Evolutionary conservation across 2,329 filamentous ascomycete species (phyloP).

Genomic region (Periconia digitata): DNA sequence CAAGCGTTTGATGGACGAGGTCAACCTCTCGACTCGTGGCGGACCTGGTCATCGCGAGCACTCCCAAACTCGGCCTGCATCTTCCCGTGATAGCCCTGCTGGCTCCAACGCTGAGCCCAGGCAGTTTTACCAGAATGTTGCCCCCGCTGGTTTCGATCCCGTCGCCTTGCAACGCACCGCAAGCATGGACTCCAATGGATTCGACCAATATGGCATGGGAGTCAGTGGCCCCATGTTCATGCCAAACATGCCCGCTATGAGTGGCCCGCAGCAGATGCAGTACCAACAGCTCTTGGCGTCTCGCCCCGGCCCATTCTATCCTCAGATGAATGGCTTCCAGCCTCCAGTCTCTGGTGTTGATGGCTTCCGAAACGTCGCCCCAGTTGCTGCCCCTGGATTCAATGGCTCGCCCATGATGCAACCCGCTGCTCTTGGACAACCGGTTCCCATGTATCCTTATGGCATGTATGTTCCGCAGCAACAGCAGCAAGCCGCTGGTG

Average conservation of each 20-base stretch:
- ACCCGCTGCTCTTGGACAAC: constrained; percentile 48
- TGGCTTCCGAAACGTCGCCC: constrained; percentile 45
- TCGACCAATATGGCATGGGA: constrained; percentile 48
- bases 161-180: constrained; percentile 48
- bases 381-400: constrained; percentile 45
- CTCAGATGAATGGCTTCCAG: constrained; percentile 45
- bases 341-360: constrained; percentile 47
- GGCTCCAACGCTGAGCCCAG: constrained; percentile 33
- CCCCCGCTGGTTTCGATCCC: constrained; percentile 44
- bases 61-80: constrained; percentile 40
- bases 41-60: constrained; percentile 42
- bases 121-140: constrained; percentile 40
- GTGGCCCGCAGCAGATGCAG: constrained; percentile 54
- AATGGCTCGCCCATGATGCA: constrained; percentile 50
- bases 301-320: constrained; percentile 47
- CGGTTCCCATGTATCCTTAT: constrained; percentile 52
- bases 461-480: constrained; percentile 53
- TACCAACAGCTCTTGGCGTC: constrained; percentile 60
- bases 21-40: constrained; percentile 71
- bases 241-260: constrained; percentile 44
- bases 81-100: constrained; percentile 38
- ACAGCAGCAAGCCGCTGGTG: constrained; percentile 47
- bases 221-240: constrained; percentile 37
- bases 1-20: constrained; percentile 98
- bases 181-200: constrained; percentile 53